Conservation (phyloP, 495 filamentous ascomycete species). For the Geopyxis carbonaria region DNA sequence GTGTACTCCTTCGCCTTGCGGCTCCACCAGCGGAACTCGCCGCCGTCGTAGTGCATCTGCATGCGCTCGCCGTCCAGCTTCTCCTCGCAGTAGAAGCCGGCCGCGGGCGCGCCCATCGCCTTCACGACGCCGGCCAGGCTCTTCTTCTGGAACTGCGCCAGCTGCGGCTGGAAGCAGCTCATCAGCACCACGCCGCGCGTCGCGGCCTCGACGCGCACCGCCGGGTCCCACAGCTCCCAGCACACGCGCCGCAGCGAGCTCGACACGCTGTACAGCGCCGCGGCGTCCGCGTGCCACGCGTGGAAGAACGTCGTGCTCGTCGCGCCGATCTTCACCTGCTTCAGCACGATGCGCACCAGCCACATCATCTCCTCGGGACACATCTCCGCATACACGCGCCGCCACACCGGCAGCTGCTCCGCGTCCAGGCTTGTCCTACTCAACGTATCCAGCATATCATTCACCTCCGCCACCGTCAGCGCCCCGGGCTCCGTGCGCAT, state of each 20-base stretch:
- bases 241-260: slow-evolving; percentile 80
- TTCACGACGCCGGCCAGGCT: slow-evolving; percentile 62
- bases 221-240: slow-evolving; percentile 77
- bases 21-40: slow-evolving; percentile 82
- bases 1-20: slow-evolving; percentile 94
- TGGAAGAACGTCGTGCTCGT: slow-evolving; percentile 84
- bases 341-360: slow-evolving; percentile 85
- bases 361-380: slow-evolving; percentile 86
- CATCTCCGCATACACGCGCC: slow-evolving; percentile 75
- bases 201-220: slow-evolving; percentile 54
- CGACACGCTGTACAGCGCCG: slow-evolving; percentile 77
- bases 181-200: slow-evolving; percentile 46
- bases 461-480: slow-evolving; percentile 78
- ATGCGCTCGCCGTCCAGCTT: slow-evolving; percentile 94
- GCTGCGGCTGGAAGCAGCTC: slow-evolving; percentile 93
- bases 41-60: slow-evolving; percentile 83
- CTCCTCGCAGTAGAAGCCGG: slow-evolving; percentile 99
- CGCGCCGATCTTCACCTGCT: slow-evolving; percentile 96
- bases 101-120: slow-evolving; percentile 52
- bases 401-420: slow-evolving; percentile 60
- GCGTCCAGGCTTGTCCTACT: no score
- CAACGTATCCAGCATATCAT: slow-evolving; percentile 53
- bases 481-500: slow-evolving; percentile 57
- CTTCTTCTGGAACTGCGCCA: slow-evolving; percentile 88
- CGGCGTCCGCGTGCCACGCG: slow-evolving; percentile 80